phyloP scores from a whole-genome alignment of 2,329 filamentous ascomycete genomes.

The Calycina marina region DNA sequence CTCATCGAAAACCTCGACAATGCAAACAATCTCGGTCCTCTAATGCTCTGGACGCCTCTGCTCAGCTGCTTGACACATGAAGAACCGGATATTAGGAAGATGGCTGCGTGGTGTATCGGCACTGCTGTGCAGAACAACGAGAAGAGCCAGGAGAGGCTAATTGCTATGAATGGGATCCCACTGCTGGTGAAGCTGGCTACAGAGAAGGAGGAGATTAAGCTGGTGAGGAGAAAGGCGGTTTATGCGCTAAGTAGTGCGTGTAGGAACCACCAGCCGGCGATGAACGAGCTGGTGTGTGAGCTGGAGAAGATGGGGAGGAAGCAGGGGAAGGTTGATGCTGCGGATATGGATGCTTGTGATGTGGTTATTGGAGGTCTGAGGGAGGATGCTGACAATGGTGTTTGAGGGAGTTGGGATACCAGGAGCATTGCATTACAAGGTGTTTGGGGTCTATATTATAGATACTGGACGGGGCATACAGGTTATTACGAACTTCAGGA shows the following conservation, averaged over 20 bases:
- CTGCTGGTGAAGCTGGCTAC: constrained; percentile 52
- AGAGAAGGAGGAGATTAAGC: constrained; percentile 40
- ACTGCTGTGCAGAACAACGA: constrained; percentile 95
- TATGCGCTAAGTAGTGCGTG: constrained; percentile 77
- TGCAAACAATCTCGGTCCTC: constrained; percentile 75
- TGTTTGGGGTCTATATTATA: neutral
- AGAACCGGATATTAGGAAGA: constrained; percentile 59
- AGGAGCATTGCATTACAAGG: constrained; percentile 2
- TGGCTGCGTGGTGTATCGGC: constrained; percentile 88
- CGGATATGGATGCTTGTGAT: constrained; percentile 79
- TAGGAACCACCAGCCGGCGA: constrained; percentile 77
- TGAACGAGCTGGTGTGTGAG: constrained; percentile 53
- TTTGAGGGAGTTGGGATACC: neutral
- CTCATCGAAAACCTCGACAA: constrained; percentile 89
- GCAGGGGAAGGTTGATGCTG: constrained; percentile 52
- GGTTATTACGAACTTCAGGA: no score
- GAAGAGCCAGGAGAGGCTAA: constrained; percentile 60
- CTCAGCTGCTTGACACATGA: constrained; percentile 52
- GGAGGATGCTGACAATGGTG: constrained; percentile 29
- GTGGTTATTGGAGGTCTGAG: constrained; percentile 53
- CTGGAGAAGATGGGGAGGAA: constrained; percentile 37
- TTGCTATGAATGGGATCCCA: constrained; percentile 51
- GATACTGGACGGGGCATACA: no score
- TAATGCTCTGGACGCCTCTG: constrained; percentile 72
- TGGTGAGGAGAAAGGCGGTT: constrained; percentile 72